Conservation (phyloP, 495 filamentous ascomycete species). For the Aspergillus biplanus region DNA sequence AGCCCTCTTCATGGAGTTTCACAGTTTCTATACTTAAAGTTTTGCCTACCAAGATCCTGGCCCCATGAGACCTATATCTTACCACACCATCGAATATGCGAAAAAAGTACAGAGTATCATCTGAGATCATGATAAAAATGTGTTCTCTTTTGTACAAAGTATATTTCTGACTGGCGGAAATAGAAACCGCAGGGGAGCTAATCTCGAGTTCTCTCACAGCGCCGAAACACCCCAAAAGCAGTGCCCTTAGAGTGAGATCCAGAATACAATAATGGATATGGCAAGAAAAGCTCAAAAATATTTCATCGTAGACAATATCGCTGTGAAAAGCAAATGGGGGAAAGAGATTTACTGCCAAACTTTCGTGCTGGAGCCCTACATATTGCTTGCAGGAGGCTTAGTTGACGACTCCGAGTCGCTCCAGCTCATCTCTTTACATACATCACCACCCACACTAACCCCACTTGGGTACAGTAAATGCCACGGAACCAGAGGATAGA, state of each 20-base stretch:
- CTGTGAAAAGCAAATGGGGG: background rate
- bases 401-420: conserved; percentile 12
- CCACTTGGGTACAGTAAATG: conserved; percentile 6
- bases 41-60: background rate
- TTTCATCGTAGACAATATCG: background rate
- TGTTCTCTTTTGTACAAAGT: background rate
- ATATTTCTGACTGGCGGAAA: background rate
- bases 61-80: background rate
- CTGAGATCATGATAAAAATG: background rate
- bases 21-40: conserved; percentile 5
- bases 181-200: background rate
- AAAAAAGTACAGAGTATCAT: background rate
- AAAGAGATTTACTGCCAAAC: background rate
- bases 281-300: background rate
- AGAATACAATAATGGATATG: background rate
- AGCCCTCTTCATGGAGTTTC: conserved; percentile 14
- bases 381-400: conserved; percentile 9
- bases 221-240: background rate
- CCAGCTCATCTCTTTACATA: conserved; percentile 7
- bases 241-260: background rate
- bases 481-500: conserved; percentile 3
- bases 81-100: background rate
- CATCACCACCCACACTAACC: conserved; percentile 3
- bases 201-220: background rate
- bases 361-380: conserved; percentile 7